These are phyloP conservation scores for Delonix regia DNA, from an alignment of 306 rosid species.

Conservation along the genomic window DNA sequence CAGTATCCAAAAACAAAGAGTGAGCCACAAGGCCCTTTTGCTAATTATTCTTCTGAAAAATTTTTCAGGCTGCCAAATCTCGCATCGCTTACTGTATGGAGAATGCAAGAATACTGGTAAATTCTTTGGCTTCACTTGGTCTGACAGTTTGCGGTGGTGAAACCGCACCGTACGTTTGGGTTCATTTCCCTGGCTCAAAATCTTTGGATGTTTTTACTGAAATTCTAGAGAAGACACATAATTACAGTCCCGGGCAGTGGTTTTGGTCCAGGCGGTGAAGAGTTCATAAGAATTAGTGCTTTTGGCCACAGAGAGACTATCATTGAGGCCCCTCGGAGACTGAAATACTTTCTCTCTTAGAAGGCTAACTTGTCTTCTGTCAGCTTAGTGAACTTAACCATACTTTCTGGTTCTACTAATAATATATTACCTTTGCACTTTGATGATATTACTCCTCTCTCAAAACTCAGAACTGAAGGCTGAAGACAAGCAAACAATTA, in stretches of 20 bases:
- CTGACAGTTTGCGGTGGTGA: conserved; percentile 56
- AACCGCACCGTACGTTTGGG: conserved; percentile 80
- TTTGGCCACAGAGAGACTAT: conserved; percentile 53
- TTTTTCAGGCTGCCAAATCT: conserved; percentile 58
- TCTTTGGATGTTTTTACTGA: conserved; percentile 65
- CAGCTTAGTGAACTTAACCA: conserved; percentile 21
- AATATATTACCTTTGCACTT: background rate
- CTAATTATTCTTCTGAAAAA: conserved; percentile 8
- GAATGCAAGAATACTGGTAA: conserved; percentile 64
- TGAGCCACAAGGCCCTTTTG: background rate
- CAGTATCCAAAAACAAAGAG: background rate
- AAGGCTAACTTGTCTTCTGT: conserved; percentile 4
- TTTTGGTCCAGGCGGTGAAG: conserved; percentile 73
- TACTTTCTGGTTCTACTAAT: conserved; percentile 14
- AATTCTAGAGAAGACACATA: conserved; percentile 65
- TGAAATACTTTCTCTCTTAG: conserved; percentile 43
- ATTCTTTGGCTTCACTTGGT: conserved; percentile 61
- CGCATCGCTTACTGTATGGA: conserved; percentile 61
- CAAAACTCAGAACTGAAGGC: background rate
- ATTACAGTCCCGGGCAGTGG: conserved; percentile 68
- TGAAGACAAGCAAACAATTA: background rate
- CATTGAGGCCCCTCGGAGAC: conserved; percentile 60
- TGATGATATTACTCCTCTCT: too few species aligned
- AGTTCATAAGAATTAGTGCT: conserved; percentile 56
- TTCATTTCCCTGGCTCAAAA: conserved; percentile 66